These are phyloP conservation scores for Sherardia arvensis DNA, from an alignment of 257 asterid species.

Conservation along the genomic window DNA sequence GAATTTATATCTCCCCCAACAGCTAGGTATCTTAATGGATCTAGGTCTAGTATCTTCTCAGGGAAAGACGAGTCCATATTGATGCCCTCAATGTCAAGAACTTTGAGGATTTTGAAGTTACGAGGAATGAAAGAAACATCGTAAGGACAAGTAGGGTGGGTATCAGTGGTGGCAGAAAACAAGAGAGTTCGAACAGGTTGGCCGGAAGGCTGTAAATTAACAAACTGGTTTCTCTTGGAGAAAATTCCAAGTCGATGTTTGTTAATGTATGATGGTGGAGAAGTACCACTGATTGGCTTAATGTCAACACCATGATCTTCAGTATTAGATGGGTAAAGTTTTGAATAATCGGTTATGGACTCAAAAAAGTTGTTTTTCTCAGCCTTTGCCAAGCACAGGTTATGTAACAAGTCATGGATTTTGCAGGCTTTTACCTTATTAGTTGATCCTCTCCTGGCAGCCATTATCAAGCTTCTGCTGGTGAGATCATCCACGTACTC, in stretches of 20 bases:
- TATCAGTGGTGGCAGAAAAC: background rate
- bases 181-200: background rate
- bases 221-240: background rate
- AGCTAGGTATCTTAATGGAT: background rate
- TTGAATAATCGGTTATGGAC: background rate
- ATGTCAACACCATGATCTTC: background rate
- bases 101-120: background rate
- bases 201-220: background rate
- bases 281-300: too few species aligned
- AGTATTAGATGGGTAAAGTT: background rate
- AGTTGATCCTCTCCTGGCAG: background rate
- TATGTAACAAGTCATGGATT: constrained; percentile 1
- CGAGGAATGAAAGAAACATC: background rate
- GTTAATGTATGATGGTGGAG: background rate
- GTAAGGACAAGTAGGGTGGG: background rate
- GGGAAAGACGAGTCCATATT: background rate
- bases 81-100: background rate
- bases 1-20: background rate
- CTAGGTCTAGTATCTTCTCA: background rate
- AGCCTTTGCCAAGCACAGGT: background rate
- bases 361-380: background rate
- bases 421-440: background rate
- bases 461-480: too few species aligned
- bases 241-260: background rate
- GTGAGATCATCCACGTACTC: constrained; percentile 10